Evolutionary conservation across 768 basidiomycete genomes (phyloP).

Genomic region (Serendipita vermifera): DNA sequence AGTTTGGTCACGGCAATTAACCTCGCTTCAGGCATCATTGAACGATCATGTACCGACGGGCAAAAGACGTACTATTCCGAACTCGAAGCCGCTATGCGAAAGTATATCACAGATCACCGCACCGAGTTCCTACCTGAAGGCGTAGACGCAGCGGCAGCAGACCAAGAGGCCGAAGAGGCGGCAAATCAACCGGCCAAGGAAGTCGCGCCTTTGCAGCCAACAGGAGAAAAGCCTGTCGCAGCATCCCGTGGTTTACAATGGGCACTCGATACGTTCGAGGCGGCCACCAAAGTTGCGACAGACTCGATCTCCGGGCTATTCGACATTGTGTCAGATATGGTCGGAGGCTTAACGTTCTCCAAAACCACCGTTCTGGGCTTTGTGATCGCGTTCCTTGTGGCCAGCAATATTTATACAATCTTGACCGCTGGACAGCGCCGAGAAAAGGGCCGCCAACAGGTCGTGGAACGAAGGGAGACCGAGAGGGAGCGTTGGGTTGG

Average conservation of each 20-base stretch:
- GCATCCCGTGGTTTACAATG: conserved; percentile 56
- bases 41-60: conserved; percentile 79
- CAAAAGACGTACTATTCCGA: conserved; percentile 79
- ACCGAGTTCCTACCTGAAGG: conserved; percentile 83
- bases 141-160: conserved; percentile 43
- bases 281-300: conserved; percentile 55
- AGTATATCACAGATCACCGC: conserved; percentile 80
- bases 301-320: conserved; percentile 58
- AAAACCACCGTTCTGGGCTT: background rate
- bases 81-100: conserved; percentile 71
- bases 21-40: conserved; percentile 70
- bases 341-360: conserved; percentile 7
- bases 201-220: conserved; percentile 15
- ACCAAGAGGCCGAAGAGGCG: conserved; percentile 26
- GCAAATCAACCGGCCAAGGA: conserved; percentile 15
- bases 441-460: background rate
- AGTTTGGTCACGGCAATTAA: too few species aligned
- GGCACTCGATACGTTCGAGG: conserved; percentile 79
- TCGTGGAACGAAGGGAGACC: conserved; percentile 3
- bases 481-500: background rate
- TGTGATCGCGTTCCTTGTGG: conserved; percentile 1
- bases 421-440: conserved; percentile 9
- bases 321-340: conserved; percentile 54
- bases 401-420: conserved; percentile 8
- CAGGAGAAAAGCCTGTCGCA: conserved; percentile 10